Percentiles rank a stretch among this genome's conserved stretches.
These are phyloP conservation scores for Trichosporon sp. DNA, from an alignment of 1,284 basidiomycete species.

Conservation along the genomic window DNA sequence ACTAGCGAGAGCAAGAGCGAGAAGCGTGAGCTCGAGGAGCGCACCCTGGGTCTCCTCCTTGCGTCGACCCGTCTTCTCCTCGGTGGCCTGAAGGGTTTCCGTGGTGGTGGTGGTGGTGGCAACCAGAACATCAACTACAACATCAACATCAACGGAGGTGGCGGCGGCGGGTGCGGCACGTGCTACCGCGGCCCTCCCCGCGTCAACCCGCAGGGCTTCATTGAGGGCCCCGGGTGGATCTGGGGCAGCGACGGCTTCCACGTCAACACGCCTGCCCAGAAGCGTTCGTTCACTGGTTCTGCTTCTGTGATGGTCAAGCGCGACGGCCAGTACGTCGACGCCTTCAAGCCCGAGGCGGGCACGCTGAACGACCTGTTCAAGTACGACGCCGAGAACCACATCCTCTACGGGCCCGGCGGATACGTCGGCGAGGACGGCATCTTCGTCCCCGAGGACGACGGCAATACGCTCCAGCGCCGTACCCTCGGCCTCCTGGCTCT, in stretches of 20 bases:
- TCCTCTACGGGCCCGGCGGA: neutral
- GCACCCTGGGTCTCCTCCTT: neutral
- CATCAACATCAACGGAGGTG: neutral
- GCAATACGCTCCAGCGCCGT: neutral
- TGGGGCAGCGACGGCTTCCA: slow-evolving; percentile 1
- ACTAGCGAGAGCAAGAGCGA: neutral
- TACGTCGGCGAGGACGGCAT: neutral
- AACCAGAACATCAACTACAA: neutral
- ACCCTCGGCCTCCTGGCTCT: neutral
- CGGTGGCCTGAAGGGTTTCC: neutral
- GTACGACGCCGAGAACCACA: neutral
- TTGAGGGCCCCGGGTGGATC: neutral
- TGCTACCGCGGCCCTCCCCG: neutral
- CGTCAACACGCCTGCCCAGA: neutral
- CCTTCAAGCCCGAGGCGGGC: neutral
- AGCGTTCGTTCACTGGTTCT: neutral
- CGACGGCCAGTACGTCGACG: neutral
- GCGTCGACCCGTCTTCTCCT: neutral
- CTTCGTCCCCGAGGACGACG: neutral
- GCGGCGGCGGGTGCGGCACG: neutral
- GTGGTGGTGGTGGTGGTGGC: neutral
- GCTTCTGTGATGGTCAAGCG: neutral
- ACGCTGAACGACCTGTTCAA: slow-evolving; percentile 1
- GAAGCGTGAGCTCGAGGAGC: neutral
- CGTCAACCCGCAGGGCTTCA: neutral